phyloP scores from a whole-genome alignment of 1,284 basidiomycete species.

The Singerocomus rubriflavus region DNA sequence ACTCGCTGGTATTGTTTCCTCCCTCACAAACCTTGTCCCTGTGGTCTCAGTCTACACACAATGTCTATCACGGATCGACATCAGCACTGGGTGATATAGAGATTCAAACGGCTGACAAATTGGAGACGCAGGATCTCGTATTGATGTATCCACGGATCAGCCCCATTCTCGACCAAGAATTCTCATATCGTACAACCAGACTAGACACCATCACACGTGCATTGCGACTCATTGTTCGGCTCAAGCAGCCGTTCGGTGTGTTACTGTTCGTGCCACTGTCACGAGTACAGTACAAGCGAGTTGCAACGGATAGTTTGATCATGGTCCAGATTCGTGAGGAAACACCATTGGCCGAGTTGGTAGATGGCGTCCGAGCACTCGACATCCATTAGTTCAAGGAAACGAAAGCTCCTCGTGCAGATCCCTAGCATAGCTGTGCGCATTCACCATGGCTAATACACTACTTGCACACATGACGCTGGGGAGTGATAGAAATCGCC shows the following conservation, averaged over 20 bases:
- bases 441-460: too few relatives aligned
- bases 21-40: too few relatives aligned
- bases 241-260: neutral
- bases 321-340: neutral
- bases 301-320: slow-evolving; percentile 1
- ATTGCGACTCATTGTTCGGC: neutral
- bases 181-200: neutral
- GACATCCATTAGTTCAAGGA: neutral
- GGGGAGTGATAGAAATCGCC: too few relatives aligned
- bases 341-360: neutral
- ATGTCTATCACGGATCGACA: neutral
- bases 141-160: neutral
- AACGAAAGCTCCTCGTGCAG: too few relatives aligned
- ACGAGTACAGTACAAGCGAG: neutral
- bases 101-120: neutral
- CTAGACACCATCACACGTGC: neutral
- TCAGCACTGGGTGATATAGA: too few relatives aligned
- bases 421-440: neutral
- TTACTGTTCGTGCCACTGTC: neutral
- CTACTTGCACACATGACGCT: too few relatives aligned
- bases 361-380: neutral
- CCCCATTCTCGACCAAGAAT: neutral
- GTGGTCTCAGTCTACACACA: too few relatives aligned
- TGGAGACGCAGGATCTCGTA: neutral
- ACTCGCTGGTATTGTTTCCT: too few relatives aligned